phyloP scores from a whole-genome alignment of 495 filamentous ascomycete species.

The Penicillium crystallinum region DNA sequence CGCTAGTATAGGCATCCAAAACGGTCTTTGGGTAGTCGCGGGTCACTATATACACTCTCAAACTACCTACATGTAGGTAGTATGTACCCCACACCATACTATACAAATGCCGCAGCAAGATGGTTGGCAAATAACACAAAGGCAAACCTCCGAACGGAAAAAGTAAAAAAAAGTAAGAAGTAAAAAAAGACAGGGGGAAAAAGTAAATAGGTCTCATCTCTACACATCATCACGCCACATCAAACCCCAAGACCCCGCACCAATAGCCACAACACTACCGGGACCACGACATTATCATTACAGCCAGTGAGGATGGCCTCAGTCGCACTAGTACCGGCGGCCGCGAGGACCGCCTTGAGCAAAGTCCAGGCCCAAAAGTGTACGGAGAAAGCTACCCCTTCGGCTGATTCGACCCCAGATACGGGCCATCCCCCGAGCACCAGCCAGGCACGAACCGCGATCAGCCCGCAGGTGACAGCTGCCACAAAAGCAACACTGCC shows the following conservation, averaged over 20 bases:
- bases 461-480: constrained; percentile 71
- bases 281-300: constrained; percentile 98
- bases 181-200: neutral
- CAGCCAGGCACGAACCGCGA: constrained; percentile 71
- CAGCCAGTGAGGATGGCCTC: constrained; percentile 94
- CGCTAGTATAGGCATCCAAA: constrained; percentile 5
- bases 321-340: constrained; percentile 77
- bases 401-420: constrained; percentile 21
- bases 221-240: constrained; percentile 13
- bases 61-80: too few relatives aligned
- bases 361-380: constrained; percentile 36
- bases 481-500: constrained; percentile 79
- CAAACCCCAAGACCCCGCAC: constrained; percentile 73
- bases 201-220: constrained; percentile 2
- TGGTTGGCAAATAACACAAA: neutral
- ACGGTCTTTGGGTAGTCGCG: neutral
- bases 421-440: constrained; percentile 63
- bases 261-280: constrained; percentile 87
- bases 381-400: constrained; percentile 9
- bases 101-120: constrained; percentile 2
- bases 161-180: neutral
- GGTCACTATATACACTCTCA: neutral
- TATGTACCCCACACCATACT: neutral
- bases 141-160: neutral
- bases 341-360: constrained; percentile 62